Evolutionary conservation across 2,329 filamentous ascomycete species (phyloP), one percentile per base, ranked within the genome.

Genomic region (Cercospora sp.): DNA sequence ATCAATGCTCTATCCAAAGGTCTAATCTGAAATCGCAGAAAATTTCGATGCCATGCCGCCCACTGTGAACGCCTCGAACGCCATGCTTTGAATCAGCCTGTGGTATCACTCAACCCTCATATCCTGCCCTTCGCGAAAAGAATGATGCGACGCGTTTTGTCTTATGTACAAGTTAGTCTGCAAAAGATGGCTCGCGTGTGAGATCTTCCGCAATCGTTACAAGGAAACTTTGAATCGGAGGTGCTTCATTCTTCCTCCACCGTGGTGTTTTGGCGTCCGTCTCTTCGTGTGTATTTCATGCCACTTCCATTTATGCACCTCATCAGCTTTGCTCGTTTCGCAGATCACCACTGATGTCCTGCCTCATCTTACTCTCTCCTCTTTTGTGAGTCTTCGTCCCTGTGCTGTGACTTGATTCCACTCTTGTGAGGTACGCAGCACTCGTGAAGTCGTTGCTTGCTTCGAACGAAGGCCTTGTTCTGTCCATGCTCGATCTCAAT

Each of bases 381-480:
- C 62, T 30, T 31, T 57, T 61, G 20, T 53, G 60, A 10, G 45
- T 45, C 26, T 23, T 57, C 5, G 51, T 51, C 16, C 65, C 65
- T 3, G 63, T 62, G 26, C 66, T 69, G 33, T 73, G 69, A 60
- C 74, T 77, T 57, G 75, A 78, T 82, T 97, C 95, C 72, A 97
- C 88, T 70, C 93, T 87, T 59, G 90, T 90, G 72, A 99, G 82
- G 77, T 94, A 89, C 42, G 93, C 93, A 13, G 94, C 94, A 30
- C 91, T 94, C 0, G 94, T 97, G 76, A 97, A 97, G 75, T 98
- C 95, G 75, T 89, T 91, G 79, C 90, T 95, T 42, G 88, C 89
- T 80, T 97, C 94, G 77, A 93, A 97, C 79, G 91, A 94, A 10
- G 91, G 87, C 73, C 93, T 86, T 18, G 92, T 87, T 28, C 90